These are phyloP conservation scores for Tillandsia leiboldiana DNA, from an alignment of 176 grass and related monocot genomes.

Conservation along the genomic window DNA sequence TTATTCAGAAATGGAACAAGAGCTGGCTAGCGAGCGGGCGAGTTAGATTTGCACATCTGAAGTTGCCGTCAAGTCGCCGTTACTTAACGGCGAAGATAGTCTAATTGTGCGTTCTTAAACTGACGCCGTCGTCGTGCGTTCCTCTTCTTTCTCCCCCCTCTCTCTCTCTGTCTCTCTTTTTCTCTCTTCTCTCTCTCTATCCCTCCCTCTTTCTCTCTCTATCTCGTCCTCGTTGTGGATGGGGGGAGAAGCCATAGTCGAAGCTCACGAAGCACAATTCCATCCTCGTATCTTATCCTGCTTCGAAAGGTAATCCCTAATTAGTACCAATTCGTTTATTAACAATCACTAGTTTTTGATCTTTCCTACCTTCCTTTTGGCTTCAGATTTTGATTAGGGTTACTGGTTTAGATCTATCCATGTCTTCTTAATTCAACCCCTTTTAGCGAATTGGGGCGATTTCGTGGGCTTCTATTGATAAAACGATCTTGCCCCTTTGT, in stretches of 20 bases:
- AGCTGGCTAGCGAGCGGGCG: no score
- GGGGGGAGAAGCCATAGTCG: constrained; percentile 3
- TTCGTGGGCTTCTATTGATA: neutral
- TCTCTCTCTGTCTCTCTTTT: neutral
- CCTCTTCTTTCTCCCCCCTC: constrained; percentile 17
- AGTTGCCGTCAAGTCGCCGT: constrained; percentile 2
- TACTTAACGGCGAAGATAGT: constrained; percentile 11
- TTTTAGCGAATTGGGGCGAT: neutral
- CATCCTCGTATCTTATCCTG: neutral
- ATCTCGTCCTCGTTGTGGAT: neutral
- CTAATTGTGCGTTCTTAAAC: constrained; percentile 41
- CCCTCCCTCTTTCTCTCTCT: constrained; percentile 2
- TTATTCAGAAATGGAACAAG: no score
- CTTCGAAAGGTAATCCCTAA: constrained; percentile 4
- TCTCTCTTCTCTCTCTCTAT: constrained; percentile 1
- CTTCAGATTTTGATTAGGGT: neutral
- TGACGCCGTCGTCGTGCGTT: constrained; percentile 4
- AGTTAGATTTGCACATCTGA: no score
- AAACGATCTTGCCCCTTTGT: neutral
- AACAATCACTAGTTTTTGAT: no score
- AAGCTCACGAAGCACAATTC: constrained; percentile 8
- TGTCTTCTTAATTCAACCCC: neutral
- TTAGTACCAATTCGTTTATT: neutral
- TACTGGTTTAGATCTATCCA: neutral
- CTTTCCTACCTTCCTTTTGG: no score